Conservation (phyloP, 805 yeast genomes). For the Kockiozyma suomiensis region DNA sequence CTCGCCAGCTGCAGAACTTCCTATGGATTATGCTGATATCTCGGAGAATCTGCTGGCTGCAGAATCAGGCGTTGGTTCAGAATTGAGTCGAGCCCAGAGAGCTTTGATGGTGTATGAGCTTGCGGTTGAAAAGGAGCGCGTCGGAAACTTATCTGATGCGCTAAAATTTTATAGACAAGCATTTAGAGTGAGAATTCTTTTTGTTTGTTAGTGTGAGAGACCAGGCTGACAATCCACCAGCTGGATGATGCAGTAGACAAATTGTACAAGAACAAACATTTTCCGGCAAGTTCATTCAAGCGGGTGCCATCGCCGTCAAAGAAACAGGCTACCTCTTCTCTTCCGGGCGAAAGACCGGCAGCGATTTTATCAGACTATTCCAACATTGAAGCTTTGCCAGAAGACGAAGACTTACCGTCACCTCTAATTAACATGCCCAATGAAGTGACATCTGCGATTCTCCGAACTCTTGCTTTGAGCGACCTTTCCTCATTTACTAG, state of each 20-base stretch:
- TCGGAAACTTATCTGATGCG: conserved; percentile 83
- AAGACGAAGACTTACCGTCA: conserved; percentile 23
- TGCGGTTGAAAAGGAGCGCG: conserved; percentile 71
- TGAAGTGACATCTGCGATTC: conserved; percentile 31
- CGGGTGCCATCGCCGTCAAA: conserved; percentile 25
- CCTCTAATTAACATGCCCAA: conserved; percentile 31
- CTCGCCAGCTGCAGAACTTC: neutral
- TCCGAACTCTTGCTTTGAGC: conserved; percentile 36
- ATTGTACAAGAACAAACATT: conserved; percentile 56
- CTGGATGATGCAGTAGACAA: conserved; percentile 61
- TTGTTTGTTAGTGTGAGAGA: neutral
- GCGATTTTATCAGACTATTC: conserved; percentile 19
- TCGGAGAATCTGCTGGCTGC: conserved; percentile 14
- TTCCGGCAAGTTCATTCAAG: conserved; percentile 31
- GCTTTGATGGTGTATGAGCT: conserved; percentile 69
- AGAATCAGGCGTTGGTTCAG: conserved; percentile 18
- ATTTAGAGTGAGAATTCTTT: conserved; percentile 49
- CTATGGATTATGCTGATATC: conserved; percentile 1
- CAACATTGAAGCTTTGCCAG: conserved; percentile 25
- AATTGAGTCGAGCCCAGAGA: conserved; percentile 21
- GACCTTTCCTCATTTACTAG: conserved; percentile 38
- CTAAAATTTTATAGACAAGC: conserved; percentile 73
- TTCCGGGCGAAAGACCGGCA: conserved; percentile 12
- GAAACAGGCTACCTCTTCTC: conserved; percentile 20
- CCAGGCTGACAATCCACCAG: neutral